Conservation (phyloP, 306 rosid species). For the Quercus berberidifolia region DNA sequence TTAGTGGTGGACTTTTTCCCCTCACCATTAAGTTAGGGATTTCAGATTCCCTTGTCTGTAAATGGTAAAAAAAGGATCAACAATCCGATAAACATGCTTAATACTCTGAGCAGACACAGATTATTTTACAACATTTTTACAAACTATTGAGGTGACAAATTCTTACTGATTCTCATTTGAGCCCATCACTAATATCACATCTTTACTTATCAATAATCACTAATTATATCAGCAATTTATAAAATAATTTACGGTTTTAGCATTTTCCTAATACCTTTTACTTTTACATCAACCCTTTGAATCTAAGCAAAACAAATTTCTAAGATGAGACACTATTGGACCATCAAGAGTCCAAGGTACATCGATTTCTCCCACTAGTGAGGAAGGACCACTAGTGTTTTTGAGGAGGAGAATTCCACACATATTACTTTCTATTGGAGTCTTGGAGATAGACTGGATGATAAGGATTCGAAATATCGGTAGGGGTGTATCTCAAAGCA, state of each 20-base stretch:
- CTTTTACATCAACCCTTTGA: neutral
- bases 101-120: no score
- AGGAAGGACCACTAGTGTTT: constrained; percentile 40
- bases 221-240: no score
- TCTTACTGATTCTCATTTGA: no score
- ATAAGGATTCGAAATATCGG: constrained; percentile 45
- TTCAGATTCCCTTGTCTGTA: constrained; percentile 19
- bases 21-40: constrained; percentile 31
- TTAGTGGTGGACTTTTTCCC: constrained; percentile 23
- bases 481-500: constrained; percentile 34
- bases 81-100: neutral
- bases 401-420: constrained; percentile 32
- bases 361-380: constrained; percentile 28
- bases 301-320: neutral
- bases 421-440: constrained; percentile 31
- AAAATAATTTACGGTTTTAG: no score
- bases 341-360: constrained; percentile 13
- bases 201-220: no score
- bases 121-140: no score
- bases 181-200: no score
- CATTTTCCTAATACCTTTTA: no score
- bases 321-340: neutral
- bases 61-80: neutral
- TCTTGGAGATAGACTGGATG: constrained; percentile 37
- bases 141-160: no score